Percentiles rank a stretch among this genome's conserved stretches.
phyloP scores from a whole-genome alignment of 2,329 filamentous ascomycete genomes.

The Monilinia fructicola region DNA sequence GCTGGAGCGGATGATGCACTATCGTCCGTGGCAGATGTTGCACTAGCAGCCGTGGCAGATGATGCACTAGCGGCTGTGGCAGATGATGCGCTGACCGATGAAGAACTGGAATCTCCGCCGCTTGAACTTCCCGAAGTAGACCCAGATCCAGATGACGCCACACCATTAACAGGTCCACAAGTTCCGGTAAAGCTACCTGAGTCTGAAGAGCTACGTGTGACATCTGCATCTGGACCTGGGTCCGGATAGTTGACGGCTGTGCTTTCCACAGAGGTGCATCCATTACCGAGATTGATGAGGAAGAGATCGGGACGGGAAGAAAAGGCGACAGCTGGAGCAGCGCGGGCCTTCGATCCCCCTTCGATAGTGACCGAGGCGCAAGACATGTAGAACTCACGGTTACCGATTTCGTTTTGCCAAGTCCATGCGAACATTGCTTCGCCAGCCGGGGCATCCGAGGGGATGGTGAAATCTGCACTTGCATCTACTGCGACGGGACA shows the following conservation, averaged over 20 bases:
- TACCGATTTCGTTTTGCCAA: constrained; percentile 59
- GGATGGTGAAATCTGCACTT: constrained; percentile 16
- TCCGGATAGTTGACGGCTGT: constrained; percentile 55
- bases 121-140: constrained; percentile 3
- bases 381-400: constrained; percentile 68
- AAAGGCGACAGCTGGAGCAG: constrained; percentile 42
- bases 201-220: constrained; percentile 22
- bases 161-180: constrained; percentile 33
- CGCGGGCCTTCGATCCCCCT: constrained; percentile 20
- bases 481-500: constrained; percentile 8
- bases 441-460: constrained; percentile 26
- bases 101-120: background rate
- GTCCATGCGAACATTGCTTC: constrained; percentile 46
- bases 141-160: constrained; percentile 26
- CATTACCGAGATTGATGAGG: constrained; percentile 55
- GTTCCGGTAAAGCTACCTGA: constrained; percentile 31
- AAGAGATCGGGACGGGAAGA: constrained; percentile 55
- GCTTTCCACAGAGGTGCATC: constrained; percentile 50
- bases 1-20: constrained; percentile 1
- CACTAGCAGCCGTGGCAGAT: too few relatives aligned
- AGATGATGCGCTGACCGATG: background rate
- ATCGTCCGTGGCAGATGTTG: background rate
- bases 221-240: constrained; percentile 49
- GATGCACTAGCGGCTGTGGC: background rate
- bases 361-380: constrained; percentile 58